These are phyloP conservation scores for Thermothielavioides terrestris DNA, from an alignment of 495 filamentous ascomycete species.

Conservation along the genomic window DNA sequence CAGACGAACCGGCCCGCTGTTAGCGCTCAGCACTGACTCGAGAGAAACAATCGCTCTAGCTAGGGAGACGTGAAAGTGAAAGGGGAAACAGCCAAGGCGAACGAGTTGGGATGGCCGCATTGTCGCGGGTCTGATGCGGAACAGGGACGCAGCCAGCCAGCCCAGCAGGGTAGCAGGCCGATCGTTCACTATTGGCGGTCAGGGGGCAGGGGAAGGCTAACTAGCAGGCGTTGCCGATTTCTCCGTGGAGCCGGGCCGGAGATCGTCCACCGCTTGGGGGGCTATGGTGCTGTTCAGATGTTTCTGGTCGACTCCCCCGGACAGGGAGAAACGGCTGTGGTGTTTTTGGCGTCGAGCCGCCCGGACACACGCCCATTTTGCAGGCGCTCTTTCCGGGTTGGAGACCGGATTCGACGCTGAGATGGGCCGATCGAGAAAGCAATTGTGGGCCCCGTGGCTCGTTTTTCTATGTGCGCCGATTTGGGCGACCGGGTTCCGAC, in stretches of 20 bases:
- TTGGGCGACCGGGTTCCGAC: slow-evolving; percentile 2
- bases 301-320: no score
- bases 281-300: background rate
- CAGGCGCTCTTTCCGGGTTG: no score
- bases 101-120: background rate
- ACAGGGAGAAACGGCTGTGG: no score
- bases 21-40: no score
- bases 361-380: no score
- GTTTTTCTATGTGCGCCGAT: background rate
- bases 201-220: background rate
- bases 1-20: background rate
- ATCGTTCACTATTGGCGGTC: background rate
- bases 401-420: background rate
- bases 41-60: background rate
- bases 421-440: background rate
- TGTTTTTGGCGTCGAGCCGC: no score
- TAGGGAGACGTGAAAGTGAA: background rate
- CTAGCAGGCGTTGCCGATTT: background rate
- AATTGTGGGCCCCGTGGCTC: background rate
- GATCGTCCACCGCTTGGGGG: background rate
- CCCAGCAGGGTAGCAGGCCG: no score
- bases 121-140: background rate
- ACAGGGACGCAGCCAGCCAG: background rate
- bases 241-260: background rate
- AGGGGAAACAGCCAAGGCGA: background rate